Conservation (phyloP, 148 eudicot genomes). For the Vaccinium corymbosum region DNA sequence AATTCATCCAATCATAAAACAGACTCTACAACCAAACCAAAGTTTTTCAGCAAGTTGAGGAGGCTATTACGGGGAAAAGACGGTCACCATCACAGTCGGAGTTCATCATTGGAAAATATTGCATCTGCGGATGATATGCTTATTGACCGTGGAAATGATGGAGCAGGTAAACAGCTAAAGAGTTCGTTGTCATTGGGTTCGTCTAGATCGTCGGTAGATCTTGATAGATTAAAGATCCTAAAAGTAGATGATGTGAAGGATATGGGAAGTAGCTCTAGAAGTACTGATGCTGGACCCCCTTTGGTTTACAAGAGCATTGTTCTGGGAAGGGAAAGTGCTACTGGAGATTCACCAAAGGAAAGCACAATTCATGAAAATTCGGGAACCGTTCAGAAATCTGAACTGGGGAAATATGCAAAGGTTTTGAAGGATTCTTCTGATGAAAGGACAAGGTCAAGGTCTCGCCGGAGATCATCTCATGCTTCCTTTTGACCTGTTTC, state of each 20-base stretch:
- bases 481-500: conserved; percentile 26
- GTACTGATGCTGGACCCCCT: conserved; percentile 24
- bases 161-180: conserved; percentile 11
- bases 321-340: conserved; percentile 17
- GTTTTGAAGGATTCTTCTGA: conserved; percentile 46
- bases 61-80: conserved; percentile 50
- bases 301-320: conserved; percentile 16
- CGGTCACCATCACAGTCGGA: conserved; percentile 20
- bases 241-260: conserved; percentile 25
- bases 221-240: conserved; percentile 23
- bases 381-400: conserved; percentile 27
- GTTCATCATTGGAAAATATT: conserved; percentile 29
- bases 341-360: conserved; percentile 19
- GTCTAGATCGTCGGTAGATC: conserved; percentile 30
- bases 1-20: conserved; percentile 28
- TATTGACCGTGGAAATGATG: conserved; percentile 13
- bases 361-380: conserved; percentile 22
- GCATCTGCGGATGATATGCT: conserved; percentile 32
- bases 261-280: conserved; percentile 7
- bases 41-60: conserved; percentile 54
- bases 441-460: conserved; percentile 19
- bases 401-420: conserved; percentile 64
- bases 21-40: conserved; percentile 31
- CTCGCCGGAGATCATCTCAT: conserved; percentile 40
- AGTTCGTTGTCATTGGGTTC: conserved; percentile 36